Conservation (phyloP, 2,329 filamentous ascomycete species). For the Colletotrichum camelliae region DNA sequence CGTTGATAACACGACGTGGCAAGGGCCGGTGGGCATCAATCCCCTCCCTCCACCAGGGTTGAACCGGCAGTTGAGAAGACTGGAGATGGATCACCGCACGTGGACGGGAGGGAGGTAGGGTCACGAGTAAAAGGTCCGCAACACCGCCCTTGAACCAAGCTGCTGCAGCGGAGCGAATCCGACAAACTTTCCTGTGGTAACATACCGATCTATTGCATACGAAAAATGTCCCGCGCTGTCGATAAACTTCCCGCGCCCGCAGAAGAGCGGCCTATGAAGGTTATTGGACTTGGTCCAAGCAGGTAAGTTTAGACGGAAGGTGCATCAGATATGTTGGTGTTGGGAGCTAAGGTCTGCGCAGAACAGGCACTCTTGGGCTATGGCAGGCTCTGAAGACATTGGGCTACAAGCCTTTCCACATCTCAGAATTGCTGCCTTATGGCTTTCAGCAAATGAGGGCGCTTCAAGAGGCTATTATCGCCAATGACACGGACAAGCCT, state of each 20-base stretch:
- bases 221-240: constrained; percentile 8
- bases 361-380: constrained; percentile 40
- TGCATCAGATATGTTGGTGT: neutral
- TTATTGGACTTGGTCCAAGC: constrained; percentile 16
- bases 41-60: neutral
- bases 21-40: neutral
- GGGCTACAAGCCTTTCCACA: constrained; percentile 42
- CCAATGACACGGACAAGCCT: constrained; percentile 27
- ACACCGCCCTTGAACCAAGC: neutral
- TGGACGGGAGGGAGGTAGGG: neutral
- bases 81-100: neutral
- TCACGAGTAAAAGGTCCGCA: constrained; percentile 2
- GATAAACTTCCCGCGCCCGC: constrained; percentile 13
- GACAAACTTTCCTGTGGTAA: neutral
- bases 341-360: constrained; percentile 9
- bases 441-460: constrained; percentile 30
- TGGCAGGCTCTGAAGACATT: constrained; percentile 38
- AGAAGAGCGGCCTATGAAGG: constrained; percentile 1
- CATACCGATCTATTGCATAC: neutral
- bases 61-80: neutral
- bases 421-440: constrained; percentile 32
- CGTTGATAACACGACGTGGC: neutral
- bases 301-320: neutral
- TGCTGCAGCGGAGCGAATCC: neutral
- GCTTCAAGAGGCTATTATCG: constrained; percentile 33